Conservation (phyloP, 257 asterid genomes). For the Jacaranda copaia region DNA sequence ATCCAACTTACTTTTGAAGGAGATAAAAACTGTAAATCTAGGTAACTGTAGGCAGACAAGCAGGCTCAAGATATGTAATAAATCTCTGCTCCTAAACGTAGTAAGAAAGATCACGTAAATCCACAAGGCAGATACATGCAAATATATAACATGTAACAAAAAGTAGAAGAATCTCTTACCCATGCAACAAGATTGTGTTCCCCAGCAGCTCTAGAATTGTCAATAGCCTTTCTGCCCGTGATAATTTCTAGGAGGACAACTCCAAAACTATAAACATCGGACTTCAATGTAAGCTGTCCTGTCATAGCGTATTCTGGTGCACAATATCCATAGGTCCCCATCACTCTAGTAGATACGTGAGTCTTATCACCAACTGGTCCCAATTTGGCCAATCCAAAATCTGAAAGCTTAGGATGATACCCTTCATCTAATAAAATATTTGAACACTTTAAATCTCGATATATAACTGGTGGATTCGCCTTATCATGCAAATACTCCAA, state of each 20-base stretch:
- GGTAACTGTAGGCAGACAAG: neutral
- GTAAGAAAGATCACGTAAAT: neutral
- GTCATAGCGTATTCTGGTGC: conserved; percentile 86
- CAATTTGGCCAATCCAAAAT: conserved; percentile 79
- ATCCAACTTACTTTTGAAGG: no score
- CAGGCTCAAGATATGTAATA: neutral
- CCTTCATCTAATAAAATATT: conserved; percentile 66
- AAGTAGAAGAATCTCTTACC: conserved; percentile 46
- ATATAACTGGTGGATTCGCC: conserved; percentile 78
- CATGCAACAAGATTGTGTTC: conserved; percentile 76
- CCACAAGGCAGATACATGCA: neutral
- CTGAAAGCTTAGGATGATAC: conserved; percentile 64
- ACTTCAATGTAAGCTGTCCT: conserved; percentile 70
- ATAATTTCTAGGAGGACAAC: conserved; percentile 80
- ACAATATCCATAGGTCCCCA: conserved; percentile 78
- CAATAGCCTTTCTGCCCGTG: conserved; percentile 76
- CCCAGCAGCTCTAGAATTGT: conserved; percentile 58
- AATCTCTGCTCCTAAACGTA: neutral
- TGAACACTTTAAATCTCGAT: conserved; percentile 72
- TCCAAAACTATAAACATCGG: conserved; percentile 79
- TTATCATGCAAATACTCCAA: conserved; percentile 74
- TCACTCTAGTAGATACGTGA: conserved; percentile 70
- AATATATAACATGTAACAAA: neutral
- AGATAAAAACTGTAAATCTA: no score
- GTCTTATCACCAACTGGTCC: conserved; percentile 73